Base-by-base conservation (phyloP, 2,329 filamentous ascomycete genomes). In the Ilyonectria robusta region DNA sequence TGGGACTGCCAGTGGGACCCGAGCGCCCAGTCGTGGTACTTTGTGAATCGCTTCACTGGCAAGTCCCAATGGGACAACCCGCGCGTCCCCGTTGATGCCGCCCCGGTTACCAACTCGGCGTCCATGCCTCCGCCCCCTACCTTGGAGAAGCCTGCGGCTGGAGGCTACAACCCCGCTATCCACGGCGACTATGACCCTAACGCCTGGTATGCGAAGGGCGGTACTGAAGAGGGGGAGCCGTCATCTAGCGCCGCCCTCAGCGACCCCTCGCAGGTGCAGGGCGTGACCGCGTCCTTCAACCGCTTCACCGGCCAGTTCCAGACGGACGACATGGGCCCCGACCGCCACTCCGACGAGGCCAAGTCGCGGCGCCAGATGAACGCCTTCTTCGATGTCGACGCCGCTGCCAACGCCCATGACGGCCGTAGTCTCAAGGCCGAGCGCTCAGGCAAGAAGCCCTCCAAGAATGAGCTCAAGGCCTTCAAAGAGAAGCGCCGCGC, bases 131-230 rank as follows among this genome's bases (percentile, higher is more conserved):
- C 72, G 37, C 76, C 75, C 6, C 81, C 79, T 6, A 70, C 77
- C 60, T 78, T 79, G 65, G 80, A 81, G 67, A 79, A 63, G 59
- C 83, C 73, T 51, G 82, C 88, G 23, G 88, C 87, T 6, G 91
- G 92, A 65, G 94, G 95, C 68, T 99, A 99, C 83, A 97, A 98
- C 78, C 96, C 96, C 1, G 93, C 94, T 26, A 95, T 99, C 51
- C 96, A 99, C 79, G 96, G 96, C 74, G 93, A 95, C 83, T 99
- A 98, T 84, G 96, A 99, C 76, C 94, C 95, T 4, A 96, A 92
- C 67, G 95, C 96, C n/a, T 93, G 94, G 84, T 99, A 99, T 79
- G 95, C 96, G 11, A 88, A 93, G 77, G 83, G 85, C 51, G 79
- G 83, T 54, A 78, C 79, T 11, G 74, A 78, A 10, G 75, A 78